phyloP scores from a whole-genome alignment of 1,139 yeast genomes.

The Torulaspora globosa region DNA sequence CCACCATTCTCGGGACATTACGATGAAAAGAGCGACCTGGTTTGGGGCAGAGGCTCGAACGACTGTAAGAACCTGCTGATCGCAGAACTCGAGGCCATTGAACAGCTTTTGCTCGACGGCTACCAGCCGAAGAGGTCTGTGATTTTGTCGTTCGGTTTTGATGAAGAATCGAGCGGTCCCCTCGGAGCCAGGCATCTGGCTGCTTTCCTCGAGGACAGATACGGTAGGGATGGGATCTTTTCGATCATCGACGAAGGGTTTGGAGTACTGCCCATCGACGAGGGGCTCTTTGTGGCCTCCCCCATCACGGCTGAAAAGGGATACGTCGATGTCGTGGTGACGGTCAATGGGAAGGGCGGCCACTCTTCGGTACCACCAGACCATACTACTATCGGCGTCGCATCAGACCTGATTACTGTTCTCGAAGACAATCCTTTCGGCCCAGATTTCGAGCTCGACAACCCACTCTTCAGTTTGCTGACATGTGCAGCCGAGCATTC shows the following conservation, averaged over 20 bases:
- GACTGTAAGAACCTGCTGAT: slow-evolving; percentile 61
- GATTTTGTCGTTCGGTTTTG: slow-evolving; percentile 62
- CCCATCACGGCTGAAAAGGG: slow-evolving; percentile 71
- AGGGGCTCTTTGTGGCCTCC: slow-evolving; percentile 50
- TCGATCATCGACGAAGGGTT: slow-evolving; percentile 65
- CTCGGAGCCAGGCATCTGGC: slow-evolving; percentile 51
- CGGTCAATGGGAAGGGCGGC: slow-evolving; percentile 60
- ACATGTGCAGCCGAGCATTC: slow-evolving; percentile 46
- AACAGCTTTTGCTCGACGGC: slow-evolving; percentile 44
- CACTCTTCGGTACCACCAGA: slow-evolving; percentile 71
- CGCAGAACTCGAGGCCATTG: slow-evolving; percentile 57
- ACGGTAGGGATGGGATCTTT: slow-evolving; percentile 54
- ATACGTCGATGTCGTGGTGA: slow-evolving; percentile 47
- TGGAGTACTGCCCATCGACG: slow-evolving; percentile 38
- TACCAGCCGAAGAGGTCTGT: slow-evolving; percentile 54
- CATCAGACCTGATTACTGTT: slow-evolving; percentile 48
- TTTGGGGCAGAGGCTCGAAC: slow-evolving; percentile 64
- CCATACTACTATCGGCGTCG: slow-evolving; percentile 71
- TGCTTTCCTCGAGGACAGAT: slow-evolving; percentile 43
- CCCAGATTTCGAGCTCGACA: slow-evolving; percentile 43
- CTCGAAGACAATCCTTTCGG: slow-evolving; percentile 51
- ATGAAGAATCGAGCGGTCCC: slow-evolving; percentile 65
- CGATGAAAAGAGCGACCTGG: slow-evolving; percentile 47
- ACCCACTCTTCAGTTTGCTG: slow-evolving; percentile 46
- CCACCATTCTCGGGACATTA: slow-evolving; percentile 68